Base-by-base conservation (phyloP, 2,329 filamentous ascomycete genomes). In the Aaosphaeria arxii region DNA sequence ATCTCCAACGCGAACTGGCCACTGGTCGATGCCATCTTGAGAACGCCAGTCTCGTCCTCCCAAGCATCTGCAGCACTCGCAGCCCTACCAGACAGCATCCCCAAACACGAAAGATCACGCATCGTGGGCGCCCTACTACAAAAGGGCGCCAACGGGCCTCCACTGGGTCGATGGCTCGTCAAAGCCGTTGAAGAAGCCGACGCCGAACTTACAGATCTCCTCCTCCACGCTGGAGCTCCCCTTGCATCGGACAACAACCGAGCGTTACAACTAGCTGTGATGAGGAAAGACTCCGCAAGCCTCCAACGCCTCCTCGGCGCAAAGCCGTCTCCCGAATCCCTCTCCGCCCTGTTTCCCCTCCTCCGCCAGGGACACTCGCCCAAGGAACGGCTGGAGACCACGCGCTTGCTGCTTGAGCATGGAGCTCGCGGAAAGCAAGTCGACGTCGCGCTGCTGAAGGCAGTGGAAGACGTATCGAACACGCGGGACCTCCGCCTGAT, bases 151-250 rank as follows among this genome's bases (percentile, higher is more conserved):
- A 59, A 43, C 24, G 63, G 64, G 3, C 45, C 47, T n/a, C 49
- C 63, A 30, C 56, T 70, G 5, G 53, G 53, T 31, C 51, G 48
- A 28, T 63, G 62, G 56, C 56, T 70, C 11, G 56, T 58, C 17
- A 50, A 56, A 17, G 59, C 63, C 7, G 61, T 63, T 1, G 59
- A 67, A 47, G 63, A 69, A 33, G 54, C 56, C 30, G 66, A 70
- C 32, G 43, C 50, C 3, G 31, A 47, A n/a, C 43, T 69, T 33
- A 51, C 64, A 38, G 61, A 63, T 32, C 46, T 68, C 7, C 49
- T 70, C 40, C 54, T 70, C 6, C 52, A 54, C 28, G 59, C 62
- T 17, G 63, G 64, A 11, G 56, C 57, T 5, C 51, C 61, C 7
- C 50, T 66, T 11, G 54, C 54, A 6, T 54, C 58, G 9, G 54